Evolutionary conservation across 2,329 filamentous ascomycete species (phyloP), one percentile per base, ranked within the genome.

Genomic region (Stachybotrys echinatus): DNA sequence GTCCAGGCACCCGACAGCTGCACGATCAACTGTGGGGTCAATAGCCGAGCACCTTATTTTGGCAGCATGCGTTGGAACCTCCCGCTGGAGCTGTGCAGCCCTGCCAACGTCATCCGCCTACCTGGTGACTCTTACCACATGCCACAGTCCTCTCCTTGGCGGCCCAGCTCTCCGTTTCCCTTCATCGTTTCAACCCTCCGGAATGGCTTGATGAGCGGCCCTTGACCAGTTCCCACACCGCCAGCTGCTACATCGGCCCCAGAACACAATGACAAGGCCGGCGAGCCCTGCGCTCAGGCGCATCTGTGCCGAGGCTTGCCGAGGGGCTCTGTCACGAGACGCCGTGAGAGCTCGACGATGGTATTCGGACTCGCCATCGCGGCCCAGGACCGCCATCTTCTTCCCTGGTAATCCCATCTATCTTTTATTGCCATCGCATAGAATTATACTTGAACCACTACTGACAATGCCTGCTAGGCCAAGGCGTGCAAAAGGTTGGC

Each of bases 401-500:
- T 83, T 83, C 54, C 80, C 80, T 53, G 79, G 78, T 81, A 37
- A 45, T 23, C 17, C 42, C 42, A 21, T 12, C n/a, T 12, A 5
- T 10, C 8, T n/a, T 10, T 10, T 42, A 21, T 18, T 3, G 39
- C n/a, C 20, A 21, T 42, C 12, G 39, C 5, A n/a, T 39, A 12
- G 40, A 43, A 6, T 6, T 19, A 12, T 14, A 7, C 18, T 4
- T 22, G 40, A 19, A 21, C n/a, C 5, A 7, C n/a, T 6, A 19
- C 40, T 45, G 21, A 27, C 22, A 45, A 23, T 21, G 42, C 17
- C 12, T 27, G 48, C 3, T 61, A 92, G 89, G 89, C 60, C 90
- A 95, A 71, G 90, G 90, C 58, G 90, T 95, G 18, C 90, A 95
- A 66, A 85, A 88, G 63, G 87, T 95, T 47, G 89, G 89, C 68